Evolutionary conservation across 495 filamentous ascomycete species (phyloP), one percentile per base, ranked within the genome.

Genomic region (Hapsidospora chrysogenum): DNA sequence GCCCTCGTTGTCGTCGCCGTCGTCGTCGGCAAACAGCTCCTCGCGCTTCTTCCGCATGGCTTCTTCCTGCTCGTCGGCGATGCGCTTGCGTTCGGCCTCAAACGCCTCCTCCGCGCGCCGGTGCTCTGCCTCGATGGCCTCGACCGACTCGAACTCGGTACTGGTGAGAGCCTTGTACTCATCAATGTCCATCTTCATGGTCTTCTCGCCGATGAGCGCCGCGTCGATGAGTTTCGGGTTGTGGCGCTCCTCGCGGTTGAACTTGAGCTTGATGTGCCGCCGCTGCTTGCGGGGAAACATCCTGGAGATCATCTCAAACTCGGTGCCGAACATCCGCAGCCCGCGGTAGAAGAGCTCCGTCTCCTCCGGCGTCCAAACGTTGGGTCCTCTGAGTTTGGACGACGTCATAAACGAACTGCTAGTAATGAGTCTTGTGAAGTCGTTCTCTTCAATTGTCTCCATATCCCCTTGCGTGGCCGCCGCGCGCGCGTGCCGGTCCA

Each of bases 221-320:
- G 64, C 64, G 28, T 75, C 77, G 44, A 97, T 71, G 30, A 70
- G 65, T 10, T 61, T 51, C 2, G 80, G 74, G 42, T 83, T 64
- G n/a, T 68, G 58, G n/a, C 72, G 64, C 56, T 96, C 92, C 55
- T 97, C 89, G 35, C 78, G 80, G 43, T 79, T 81, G 60, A 92
- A 97, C 53, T 96, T 97, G 31, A 79, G 55, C 58, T 95, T 94
- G 50, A 96, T 74, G 44, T 84, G 74, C 13, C 76, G 72, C 33
- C 89, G 65, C 17, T 64, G 80, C 15, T 79, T 68, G 19, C 72
- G 72, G 0, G 75, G 73, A 48, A 97, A 93, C 63, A 94, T 64
- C 40, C 71, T 74, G 45, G 72, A 70, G 46, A 97, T 92, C 44
- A 84, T 80, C 53, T 76, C 70, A 50, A 96, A 96, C 50, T 96